phyloP scores from a whole-genome alignment of 73 alveolate genomes.

The Stentor coeruleus region DNA sequence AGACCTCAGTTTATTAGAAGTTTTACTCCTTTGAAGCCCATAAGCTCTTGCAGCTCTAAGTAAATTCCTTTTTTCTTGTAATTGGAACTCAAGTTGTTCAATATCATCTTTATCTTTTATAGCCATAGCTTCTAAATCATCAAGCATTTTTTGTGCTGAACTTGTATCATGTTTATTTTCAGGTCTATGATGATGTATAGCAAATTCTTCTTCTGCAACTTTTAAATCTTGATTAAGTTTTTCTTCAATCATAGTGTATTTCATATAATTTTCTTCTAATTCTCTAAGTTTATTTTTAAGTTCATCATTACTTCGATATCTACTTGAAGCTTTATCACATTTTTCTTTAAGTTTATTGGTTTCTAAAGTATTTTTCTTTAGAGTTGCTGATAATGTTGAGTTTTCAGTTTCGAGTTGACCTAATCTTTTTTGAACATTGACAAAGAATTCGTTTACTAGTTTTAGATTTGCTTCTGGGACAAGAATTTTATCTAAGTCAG shows the following conservation, averaged over 20 bases:
- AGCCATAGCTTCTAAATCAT: neutral
- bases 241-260: neutral
- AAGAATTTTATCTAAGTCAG: neutral
- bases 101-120: neutral
- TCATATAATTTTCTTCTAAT: neutral
- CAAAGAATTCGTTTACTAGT: neutral
- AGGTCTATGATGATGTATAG: neutral
- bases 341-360: constrained; percentile 3
- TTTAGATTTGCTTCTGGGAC: neutral
- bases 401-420: neutral
- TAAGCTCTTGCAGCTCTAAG: neutral
- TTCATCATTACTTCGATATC: neutral
- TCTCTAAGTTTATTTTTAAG: neutral
- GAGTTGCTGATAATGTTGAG: neutral
- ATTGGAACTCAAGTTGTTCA: neutral
- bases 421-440: neutral
- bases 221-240: neutral
- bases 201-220: neutral
- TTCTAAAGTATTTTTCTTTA: neutral
- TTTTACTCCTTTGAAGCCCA: neutral
- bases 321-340: neutral
- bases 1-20: neutral
- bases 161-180: neutral
- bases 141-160: neutral
- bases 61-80: neutral